Evolutionary conservation across 352 stramenopile species (phyloP), one percentile per base, ranked within the genome.

Genomic region (Globisporangium nodosum): DNA sequence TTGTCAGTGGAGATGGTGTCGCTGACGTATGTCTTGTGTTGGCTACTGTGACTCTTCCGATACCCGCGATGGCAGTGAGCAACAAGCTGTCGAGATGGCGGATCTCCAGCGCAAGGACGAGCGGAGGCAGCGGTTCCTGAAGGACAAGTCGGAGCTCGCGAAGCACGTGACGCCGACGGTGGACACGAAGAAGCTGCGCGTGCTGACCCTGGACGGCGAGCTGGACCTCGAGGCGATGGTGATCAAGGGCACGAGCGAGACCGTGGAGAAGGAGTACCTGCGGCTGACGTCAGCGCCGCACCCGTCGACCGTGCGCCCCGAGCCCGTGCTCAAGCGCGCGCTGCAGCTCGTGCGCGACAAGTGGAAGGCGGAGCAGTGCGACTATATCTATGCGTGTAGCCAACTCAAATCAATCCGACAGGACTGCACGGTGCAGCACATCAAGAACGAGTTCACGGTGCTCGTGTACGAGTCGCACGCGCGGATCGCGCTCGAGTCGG

Each of bases 381-480:
- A 98, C 81, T 97, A 98, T 85, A 72, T 95, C 60, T 97, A 97
- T 83, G 82, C 97, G 64, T 99, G 96, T 85, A 98, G 94, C 57
- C 97, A 99, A 69, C 89, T 99, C 51, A 99, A 99, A 73, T 97
- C 97, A 30, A 98, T 99, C 62, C 92, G 97, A 21, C 97, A 99
- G 74, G 97, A 99, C 79, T 96, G 98, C 63, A 98, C 94, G 16
- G 95, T 99, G 31, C 93, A 98, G 68, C 87, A 93, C 63, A 98
- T 99, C 60, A 96, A 98, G 71, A 98, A 98, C 73, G 76, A 70
- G 13, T 99, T 99, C 78, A 97, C 96, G 2, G 94, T 99, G 45
- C 65, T 92, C 37, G 96, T 99, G 46, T 99, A 99, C 74, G 97
- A 99, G 70, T 94, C 83, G 49, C 96, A 99, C 72, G 97, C 96